Percentiles rank a stretch among this genome's conserved stretches.
phyloP scores from a whole-genome alignment of 352 stramenopile species.

The Peronospora farinosa region DNA sequence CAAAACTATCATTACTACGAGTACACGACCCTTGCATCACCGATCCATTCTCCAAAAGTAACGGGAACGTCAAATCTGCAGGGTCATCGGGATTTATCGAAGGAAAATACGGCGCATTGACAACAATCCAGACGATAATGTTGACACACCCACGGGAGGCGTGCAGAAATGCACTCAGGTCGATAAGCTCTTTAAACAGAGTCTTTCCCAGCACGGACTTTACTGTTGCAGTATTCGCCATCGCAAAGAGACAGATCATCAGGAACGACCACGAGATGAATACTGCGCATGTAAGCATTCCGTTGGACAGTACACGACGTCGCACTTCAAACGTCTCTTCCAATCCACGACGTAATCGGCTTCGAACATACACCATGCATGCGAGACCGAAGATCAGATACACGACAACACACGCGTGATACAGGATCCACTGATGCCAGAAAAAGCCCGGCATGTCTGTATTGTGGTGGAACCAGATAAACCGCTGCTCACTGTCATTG shows the following conservation, averaged over 20 bases:
- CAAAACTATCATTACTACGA: slow-evolving; percentile 11
- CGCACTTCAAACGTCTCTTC: slow-evolving; percentile 85
- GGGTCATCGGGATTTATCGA: slow-evolving; percentile 27
- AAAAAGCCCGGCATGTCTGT: slow-evolving; percentile 71
- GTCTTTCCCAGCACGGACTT: slow-evolving; percentile 34
- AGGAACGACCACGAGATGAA: slow-evolving; percentile 83
- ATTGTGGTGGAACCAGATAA: slow-evolving; percentile 84
- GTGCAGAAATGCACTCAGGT: slow-evolving; percentile 75
- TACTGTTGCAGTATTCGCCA: slow-evolving; percentile 43
- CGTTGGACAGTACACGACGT: slow-evolving; percentile 65
- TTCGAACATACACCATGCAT: slow-evolving; percentile 77
- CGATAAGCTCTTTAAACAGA: slow-evolving; percentile 55
- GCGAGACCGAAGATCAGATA: slow-evolving; percentile 71
- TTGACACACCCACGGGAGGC: slow-evolving; percentile 71
- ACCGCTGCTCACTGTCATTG: slow-evolving; percentile 35
- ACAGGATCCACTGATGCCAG: slow-evolving; percentile 77
- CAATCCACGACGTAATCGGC: slow-evolving; percentile 59
- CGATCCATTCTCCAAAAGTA: slow-evolving; percentile 10
- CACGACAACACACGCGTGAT: slow-evolving; percentile 71
- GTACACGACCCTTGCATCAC: slow-evolving; percentile 18
- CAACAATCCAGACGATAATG: slow-evolving; percentile 82
- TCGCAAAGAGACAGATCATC: slow-evolving; percentile 59
- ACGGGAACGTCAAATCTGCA: slow-evolving; percentile 7
- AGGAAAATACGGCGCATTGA: slow-evolving; percentile 60
- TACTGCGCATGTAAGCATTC: slow-evolving; percentile 71